Conservation (phyloP, 2,329 filamentous ascomycete genomes). For the Colletotrichum eleusines region DNA sequence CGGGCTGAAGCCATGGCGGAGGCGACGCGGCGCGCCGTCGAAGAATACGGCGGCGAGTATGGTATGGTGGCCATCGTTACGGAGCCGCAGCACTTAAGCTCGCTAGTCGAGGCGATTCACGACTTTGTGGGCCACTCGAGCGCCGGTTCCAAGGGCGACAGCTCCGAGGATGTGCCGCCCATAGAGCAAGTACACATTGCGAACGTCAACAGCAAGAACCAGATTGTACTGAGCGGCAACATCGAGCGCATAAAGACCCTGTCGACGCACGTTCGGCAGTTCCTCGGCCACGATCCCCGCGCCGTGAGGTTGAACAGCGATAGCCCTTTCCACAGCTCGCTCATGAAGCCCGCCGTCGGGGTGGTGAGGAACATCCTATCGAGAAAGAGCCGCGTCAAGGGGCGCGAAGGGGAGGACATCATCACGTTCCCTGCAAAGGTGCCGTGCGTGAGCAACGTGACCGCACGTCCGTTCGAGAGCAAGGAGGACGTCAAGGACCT, state of each 20-base stretch:
- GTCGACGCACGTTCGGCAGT: slow-evolving; percentile 86
- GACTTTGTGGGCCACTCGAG: slow-evolving; percentile 80
- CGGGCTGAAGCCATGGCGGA: slow-evolving; percentile 87
- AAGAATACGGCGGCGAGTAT: slow-evolving; percentile 81
- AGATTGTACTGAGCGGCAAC: slow-evolving; percentile 92
- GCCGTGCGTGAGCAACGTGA: slow-evolving; percentile 89
- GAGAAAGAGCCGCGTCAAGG: slow-evolving; percentile 65
- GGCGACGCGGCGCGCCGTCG: slow-evolving; percentile 75
- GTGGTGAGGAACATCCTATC: slow-evolving; percentile 79
- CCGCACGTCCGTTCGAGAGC: slow-evolving; percentile 80
- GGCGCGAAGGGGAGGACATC: slow-evolving; percentile 70
- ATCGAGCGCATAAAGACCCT: slow-evolving; percentile 85
- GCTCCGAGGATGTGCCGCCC: slow-evolving; percentile 74
- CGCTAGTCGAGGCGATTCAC: slow-evolving; percentile 79
- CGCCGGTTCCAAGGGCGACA: slow-evolving; percentile 76
- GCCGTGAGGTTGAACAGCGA: slow-evolving; percentile 89
- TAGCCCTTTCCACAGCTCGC: slow-evolving; percentile 89
- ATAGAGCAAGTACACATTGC: slow-evolving; percentile 91
- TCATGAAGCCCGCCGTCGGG: slow-evolving; percentile 87
- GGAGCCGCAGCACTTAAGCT: slow-evolving; percentile 79
- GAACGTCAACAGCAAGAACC: slow-evolving; percentile 95
- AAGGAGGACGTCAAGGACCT: slow-evolving; percentile 82
- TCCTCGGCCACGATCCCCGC: slow-evolving; percentile 90
- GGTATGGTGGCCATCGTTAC: slow-evolving; percentile 96
- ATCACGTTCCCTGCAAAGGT: slow-evolving; percentile 81